Evolutionary conservation across 139 green algal genomes (phyloP), one percentile per base, ranked within the genome.

Genomic region (Prasinococcaceae sp.): DNA sequence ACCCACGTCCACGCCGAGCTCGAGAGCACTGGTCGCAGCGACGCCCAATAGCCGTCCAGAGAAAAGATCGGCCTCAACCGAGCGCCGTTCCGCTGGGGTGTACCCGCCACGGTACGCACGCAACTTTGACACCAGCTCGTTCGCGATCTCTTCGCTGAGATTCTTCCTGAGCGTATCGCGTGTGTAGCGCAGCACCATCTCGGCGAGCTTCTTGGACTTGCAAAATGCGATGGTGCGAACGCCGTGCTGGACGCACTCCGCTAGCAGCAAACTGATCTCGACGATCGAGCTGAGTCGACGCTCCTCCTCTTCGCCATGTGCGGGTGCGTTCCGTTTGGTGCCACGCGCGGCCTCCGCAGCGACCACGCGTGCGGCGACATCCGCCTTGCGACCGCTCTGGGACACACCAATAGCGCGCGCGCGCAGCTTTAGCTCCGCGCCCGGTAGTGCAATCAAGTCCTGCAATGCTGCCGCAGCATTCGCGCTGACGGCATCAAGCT

Each of bases 1-100:
- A n/a, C 88, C 88, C 19, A 97, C 75, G 68, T 97, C 89, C 6
- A 97, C 75, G 3, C 89, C 89, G 50, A 97, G 76, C 64, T 97
- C 89, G 30, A 97, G 62, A 0, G 89, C 89, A 53, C 93, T 96
- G 40, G 89, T 97, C 57, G 88, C 85, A n/a, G n/a, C 84, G 37
- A 96, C 79, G 4, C 55, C 81, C 25, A 59, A 47, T 24, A 94
- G 41, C 10, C 20, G 4, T 3, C 65, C 65, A 14, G 22, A 20
- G 32, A 75, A 75, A 10, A 75, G 62, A 4, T 32, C 33, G 22
- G 28, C 17, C 55, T 75, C 66, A 3, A 77, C 54, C 17, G 1
- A 20, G 16, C 68, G 40, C 25, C 68, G 49, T 6, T 77, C 62
- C 35, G 43, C 30, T 2, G 63, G 22, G 14, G 29, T 43, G 55